These are phyloP conservation scores for Pichia terricola DNA, from an alignment of 1,139 yeast species.

Conservation along the genomic window DNA sequence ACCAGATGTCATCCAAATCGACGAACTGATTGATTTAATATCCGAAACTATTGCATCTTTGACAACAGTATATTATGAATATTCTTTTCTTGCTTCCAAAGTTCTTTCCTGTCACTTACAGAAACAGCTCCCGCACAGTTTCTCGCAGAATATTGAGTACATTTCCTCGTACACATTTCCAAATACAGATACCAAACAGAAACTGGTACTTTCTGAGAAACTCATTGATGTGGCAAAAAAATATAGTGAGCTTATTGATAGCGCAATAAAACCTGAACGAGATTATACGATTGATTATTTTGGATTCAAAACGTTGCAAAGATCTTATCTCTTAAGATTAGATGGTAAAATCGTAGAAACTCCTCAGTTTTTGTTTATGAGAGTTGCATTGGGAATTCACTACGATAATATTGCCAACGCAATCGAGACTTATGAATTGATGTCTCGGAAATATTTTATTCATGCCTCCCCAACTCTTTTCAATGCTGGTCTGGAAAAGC, in stretches of 20 bases:
- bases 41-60: slow-evolving; percentile 39
- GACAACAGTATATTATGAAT: slow-evolving; percentile 38
- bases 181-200: slow-evolving; percentile 12
- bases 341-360: slow-evolving; percentile 35
- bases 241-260: slow-evolving; percentile 30
- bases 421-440: slow-evolving; percentile 39
- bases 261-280: slow-evolving; percentile 29
- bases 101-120: slow-evolving; percentile 32
- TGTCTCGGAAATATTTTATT: slow-evolving; percentile 42
- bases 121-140: slow-evolving; percentile 22
- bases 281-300: slow-evolving; percentile 39
- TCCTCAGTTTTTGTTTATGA: slow-evolving; percentile 41
- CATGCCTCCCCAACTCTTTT: slow-evolving; percentile 51
- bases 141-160: slow-evolving; percentile 29
- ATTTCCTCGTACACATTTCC: slow-evolving; percentile 13
- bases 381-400: slow-evolving; percentile 48
- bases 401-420: slow-evolving; percentile 31
- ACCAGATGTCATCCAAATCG: slow-evolving; percentile 28
- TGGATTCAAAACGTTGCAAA: slow-evolving; percentile 44
- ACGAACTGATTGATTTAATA: slow-evolving; percentile 31
- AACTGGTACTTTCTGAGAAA: slow-evolving; percentile 5
- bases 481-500: slow-evolving; percentile 42
- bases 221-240: slow-evolving; percentile 9
- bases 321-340: slow-evolving; percentile 35
- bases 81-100: slow-evolving; percentile 39